These are phyloP conservation scores for Globomyces pollinis-pini DNA, from an alignment of 192 early-diverging fungal species.

Conservation along the genomic window DNA sequence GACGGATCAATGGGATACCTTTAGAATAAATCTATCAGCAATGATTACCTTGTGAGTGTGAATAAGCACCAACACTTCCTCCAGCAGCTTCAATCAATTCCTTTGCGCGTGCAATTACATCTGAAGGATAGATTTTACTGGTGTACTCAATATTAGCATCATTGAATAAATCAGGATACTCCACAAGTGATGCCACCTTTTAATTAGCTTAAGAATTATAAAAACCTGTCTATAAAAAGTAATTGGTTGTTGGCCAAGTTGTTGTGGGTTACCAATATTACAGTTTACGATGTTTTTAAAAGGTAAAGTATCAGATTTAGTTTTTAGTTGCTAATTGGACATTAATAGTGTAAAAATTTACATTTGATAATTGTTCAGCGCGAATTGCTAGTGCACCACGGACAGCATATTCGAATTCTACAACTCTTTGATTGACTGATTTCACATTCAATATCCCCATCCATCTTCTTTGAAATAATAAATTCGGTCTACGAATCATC, in stretches of 20 bases:
- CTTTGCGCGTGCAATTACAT: slow-evolving; percentile 81
- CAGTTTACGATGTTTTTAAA: slow-evolving; percentile 67
- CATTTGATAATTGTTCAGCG: slow-evolving; percentile 70
- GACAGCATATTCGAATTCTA: slow-evolving; percentile 86
- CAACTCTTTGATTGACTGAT: slow-evolving; percentile 22
- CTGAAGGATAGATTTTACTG: slow-evolving; percentile 63
- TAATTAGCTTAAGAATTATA: too few relatives aligned
- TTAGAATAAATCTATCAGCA: neutral
- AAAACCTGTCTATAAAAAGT: slow-evolving; percentile 97
- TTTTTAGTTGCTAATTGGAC: slow-evolving; percentile 13
- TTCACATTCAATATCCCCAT: neutral
- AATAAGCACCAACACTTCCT: slow-evolving; percentile 82
- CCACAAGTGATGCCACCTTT: slow-evolving; percentile 76
- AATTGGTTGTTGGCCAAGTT: slow-evolving; percentile 80
- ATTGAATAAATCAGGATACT: slow-evolving; percentile 74
- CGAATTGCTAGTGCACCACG: slow-evolving; percentile 91
- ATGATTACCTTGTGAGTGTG: slow-evolving; percentile 89
- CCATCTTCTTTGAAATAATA: too few relatives aligned
- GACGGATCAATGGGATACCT: slow-evolving; percentile 70
- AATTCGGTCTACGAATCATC: too few relatives aligned
- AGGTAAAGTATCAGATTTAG: slow-evolving; percentile 32
- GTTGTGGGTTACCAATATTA: slow-evolving; percentile 94
- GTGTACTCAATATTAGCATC: slow-evolving; percentile 40
- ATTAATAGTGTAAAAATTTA: slow-evolving; percentile 15
- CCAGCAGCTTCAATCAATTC: slow-evolving; percentile 60